These are phyloP conservation scores for Amanita subjunquillea DNA, from an alignment of 768 basidiomycete species.

Conservation along the genomic window DNA sequence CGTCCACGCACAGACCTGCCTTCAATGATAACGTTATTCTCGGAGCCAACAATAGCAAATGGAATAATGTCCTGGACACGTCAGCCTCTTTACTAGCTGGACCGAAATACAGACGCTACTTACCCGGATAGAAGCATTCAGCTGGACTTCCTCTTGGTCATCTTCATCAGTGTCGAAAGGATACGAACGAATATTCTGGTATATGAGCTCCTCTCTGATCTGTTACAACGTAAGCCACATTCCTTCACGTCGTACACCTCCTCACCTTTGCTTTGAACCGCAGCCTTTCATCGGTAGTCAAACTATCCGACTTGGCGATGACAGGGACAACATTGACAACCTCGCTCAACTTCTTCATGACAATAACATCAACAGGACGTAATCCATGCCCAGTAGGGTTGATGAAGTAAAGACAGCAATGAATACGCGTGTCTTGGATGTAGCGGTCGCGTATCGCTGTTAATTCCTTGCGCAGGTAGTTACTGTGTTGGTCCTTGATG, in stretches of 20 bases:
- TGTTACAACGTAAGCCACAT: slow-evolving; percentile 19
- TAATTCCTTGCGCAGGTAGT: slow-evolving; percentile 96
- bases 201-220: slow-evolving; percentile 89
- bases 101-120: slow-evolving; percentile 16
- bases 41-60: slow-evolving; percentile 96
- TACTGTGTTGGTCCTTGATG: slow-evolving; percentile 98
- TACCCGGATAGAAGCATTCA: slow-evolving; percentile 88
- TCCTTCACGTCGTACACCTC: neutral
- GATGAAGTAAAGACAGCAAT: slow-evolving; percentile 98
- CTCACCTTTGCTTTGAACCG: slow-evolving; percentile 86
- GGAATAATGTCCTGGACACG: slow-evolving; percentile 75
- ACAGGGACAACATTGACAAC: slow-evolving; percentile 99
- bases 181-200: slow-evolving; percentile 90
- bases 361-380: slow-evolving; percentile 93
- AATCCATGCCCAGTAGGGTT: slow-evolving; percentile 97
- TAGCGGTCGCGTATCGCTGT: slow-evolving; percentile 98
- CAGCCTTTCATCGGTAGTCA: slow-evolving; percentile 89
- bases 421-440: slow-evolving; percentile 97
- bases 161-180: slow-evolving; percentile 96
- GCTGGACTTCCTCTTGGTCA: slow-evolving; percentile 83
- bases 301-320: slow-evolving; percentile 92
- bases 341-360: slow-evolving; percentile 98
- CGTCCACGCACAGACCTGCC: slow-evolving; percentile 92
- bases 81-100: slow-evolving; percentile 1
- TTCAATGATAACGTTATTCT: slow-evolving; percentile 89